Percentiles rank a stretch among this genome's conserved stretches.
These are phyloP conservation scores for Salix udensis DNA, from an alignment of 345 rosid species.

Conservation along the genomic window DNA sequence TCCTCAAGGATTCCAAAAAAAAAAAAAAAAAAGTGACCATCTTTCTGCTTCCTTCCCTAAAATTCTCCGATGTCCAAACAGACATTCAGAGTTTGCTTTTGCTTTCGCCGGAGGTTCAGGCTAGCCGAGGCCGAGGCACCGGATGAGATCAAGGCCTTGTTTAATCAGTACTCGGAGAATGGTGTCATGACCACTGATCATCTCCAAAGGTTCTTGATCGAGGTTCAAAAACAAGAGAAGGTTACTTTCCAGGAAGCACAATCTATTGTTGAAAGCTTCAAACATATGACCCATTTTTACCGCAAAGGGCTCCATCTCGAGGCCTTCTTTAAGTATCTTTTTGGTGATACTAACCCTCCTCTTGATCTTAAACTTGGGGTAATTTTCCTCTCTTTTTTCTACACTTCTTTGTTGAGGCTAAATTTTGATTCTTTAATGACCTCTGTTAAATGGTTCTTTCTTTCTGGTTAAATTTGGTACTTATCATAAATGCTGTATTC, in stretches of 20 bases:
- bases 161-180: conserved; percentile 43
- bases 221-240: conserved; percentile 45
- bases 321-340: conserved; percentile 64
- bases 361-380: conserved; percentile 47
- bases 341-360: conserved; percentile 47
- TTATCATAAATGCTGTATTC: background rate
- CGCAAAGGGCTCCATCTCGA: conserved; percentile 53
- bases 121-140: conserved; percentile 72
- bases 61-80: conserved; percentile 52
- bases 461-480: background rate
- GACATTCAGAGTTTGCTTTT: conserved; percentile 68
- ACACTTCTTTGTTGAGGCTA: background rate
- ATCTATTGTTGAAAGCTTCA: conserved; percentile 40
- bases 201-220: conserved; percentile 54
- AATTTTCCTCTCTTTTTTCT: background rate
- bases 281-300: conserved; percentile 32
- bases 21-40: background rate
- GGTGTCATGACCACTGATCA: conserved; percentile 46
- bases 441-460: background rate
- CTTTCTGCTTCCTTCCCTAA: background rate
- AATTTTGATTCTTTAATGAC: background rate
- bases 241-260: conserved; percentile 53
- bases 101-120: conserved; percentile 74
- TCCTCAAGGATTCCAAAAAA: background rate
- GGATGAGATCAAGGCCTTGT: conserved; percentile 54